Evolutionary conservation across 805 yeast species (phyloP).

Genomic region (Isabelozyma heimii): DNA sequence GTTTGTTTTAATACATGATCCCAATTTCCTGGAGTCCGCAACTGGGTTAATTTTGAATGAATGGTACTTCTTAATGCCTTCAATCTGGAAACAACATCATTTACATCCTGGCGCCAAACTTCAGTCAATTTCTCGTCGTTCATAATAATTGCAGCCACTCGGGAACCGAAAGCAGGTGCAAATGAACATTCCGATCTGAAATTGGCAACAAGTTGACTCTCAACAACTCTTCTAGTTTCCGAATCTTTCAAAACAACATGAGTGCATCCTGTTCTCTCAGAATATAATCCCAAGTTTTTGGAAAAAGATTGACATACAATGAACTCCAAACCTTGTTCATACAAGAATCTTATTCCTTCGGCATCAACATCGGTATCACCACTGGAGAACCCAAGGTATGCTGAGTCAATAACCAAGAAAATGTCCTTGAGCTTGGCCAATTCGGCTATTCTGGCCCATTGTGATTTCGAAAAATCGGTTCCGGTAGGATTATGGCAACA

Average conservation of each 20-base stretch:
- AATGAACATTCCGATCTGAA: constrained; percentile 43
- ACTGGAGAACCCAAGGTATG: constrained; percentile 41
- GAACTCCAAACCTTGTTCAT: constrained; percentile 40
- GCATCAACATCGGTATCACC: constrained; percentile 63
- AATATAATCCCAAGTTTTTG: constrained; percentile 41
- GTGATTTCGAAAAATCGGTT: constrained; percentile 33
- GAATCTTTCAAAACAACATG: constrained; percentile 27
- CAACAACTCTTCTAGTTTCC: constrained; percentile 9
- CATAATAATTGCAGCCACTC: constrained; percentile 34
- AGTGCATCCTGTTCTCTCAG: constrained; percentile 38
- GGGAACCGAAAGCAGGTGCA: constrained; percentile 48
- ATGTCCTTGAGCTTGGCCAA: constrained; percentile 21
- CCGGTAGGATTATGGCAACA: constrained; percentile 49
- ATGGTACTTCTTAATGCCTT: constrained; percentile 27
- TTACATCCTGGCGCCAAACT: constrained; percentile 37
- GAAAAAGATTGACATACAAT: constrained; percentile 38
- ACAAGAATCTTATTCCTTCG: constrained; percentile 35
- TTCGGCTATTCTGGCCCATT: constrained; percentile 32
- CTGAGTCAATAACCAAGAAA: constrained; percentile 36
- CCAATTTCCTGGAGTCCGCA: constrained; percentile 46
- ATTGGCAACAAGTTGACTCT: constrained; percentile 25
- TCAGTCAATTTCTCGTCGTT: constrained; percentile 16
- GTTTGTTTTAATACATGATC: constrained; percentile 29
- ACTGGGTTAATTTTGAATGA: constrained; percentile 23
- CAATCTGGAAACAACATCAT: constrained; percentile 27